Evolutionary conservation across 2,329 filamentous ascomycete genomes (phyloP), one percentile per base, ranked within the genome.

Genomic region (Reticulascus tulasneorum): DNA sequence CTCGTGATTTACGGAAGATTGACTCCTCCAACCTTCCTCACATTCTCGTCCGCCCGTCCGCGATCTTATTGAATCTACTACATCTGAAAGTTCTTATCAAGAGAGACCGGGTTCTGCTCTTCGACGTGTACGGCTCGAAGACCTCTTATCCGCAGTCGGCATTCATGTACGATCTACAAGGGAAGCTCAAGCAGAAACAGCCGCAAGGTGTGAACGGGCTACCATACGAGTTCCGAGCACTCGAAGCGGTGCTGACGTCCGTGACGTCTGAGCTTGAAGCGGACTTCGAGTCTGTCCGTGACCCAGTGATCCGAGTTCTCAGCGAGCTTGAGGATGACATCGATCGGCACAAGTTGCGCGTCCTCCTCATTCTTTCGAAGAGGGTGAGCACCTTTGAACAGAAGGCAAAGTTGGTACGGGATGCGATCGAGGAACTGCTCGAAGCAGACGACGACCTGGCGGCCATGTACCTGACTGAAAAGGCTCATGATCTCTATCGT

Each of bases 101-200:
- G 66, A 79, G 90, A 46, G 87, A 98, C 55, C 84, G 90, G 17
- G 89, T 98, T 7, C 77, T 98, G 17, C 82, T 98, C 6, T 97
- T 98, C 58, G 93, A 97, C 54, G 87, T 93, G 11, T 97, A 95
- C 62, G 93, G 93, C 20, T 93, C 88, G 25, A 90, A 88, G 41
- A 88, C 94, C 49, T 94, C 89, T 0, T 95, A 96, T 54, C 89
- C 91, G 21, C 93, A 97, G 59, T 95, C 89, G 5, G 79, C 93
- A 11, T 98, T 98, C 66, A 94, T 98, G 79, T 96, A 97, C 63
- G 93, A 97, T 55, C 68, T 98, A 15, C 89, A 97, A 59, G 87
- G 87, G 10, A 95, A 94, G 57, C 70, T 98, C 28, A 83, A 87
- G 45, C 88, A 95, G 55, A 91, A 89, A 58, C 73, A 80, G 40